Evolutionary conservation across 1,284 basidiomycete genomes (phyloP), one percentile per base, ranked within the genome.

Genomic region (Ceratorhiza oryzae-sativae): DNA sequence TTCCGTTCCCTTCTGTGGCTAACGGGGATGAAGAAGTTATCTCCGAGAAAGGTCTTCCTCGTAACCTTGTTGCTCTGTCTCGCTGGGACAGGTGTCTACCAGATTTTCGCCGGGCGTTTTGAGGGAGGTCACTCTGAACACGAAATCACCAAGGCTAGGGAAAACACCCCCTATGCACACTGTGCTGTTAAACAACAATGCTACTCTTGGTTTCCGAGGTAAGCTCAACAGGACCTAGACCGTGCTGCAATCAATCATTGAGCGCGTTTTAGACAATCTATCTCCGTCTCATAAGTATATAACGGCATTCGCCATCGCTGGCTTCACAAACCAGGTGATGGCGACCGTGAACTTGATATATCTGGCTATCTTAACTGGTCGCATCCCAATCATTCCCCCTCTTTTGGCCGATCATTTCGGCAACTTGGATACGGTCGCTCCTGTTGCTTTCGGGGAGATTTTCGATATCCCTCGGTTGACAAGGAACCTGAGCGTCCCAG

Each of bases 401-500:
- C 90, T 90, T 76, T 86, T 82, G 0, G 89, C 90, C 3, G 87
- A 87, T 5, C 89, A 92, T 76, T 84, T 91, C 59, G 86, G 86
- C 53, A 53, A 34, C 20, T 18, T 45, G 48, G 48, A 36, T 45
- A 45, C 72, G 30, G 23, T 48, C 27, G 42, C 34, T 32, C 51
- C 71, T 20, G 34, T 41, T 46, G 13, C 55, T 20, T 59, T 63
- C 41, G 23, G 62, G 20, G 63, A 58, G 27, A 27, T 72, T 23
- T 72, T 72, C 42, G 71, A 72, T 56, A 10, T 72, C 42, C 63
- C 71, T n/a, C 55, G 49, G 4, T 42, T 72, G 5, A 42, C 27
- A 6, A 51, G 48, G 30, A 41, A 62, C 20, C 51, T 72, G 39
- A 55, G 34, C 13, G 20, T 39, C 25, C 71, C 71, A 9, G 34